phyloP scores from a whole-genome alignment of 352 stramenopile species.

The Phytopythium oedochilum region DNA sequence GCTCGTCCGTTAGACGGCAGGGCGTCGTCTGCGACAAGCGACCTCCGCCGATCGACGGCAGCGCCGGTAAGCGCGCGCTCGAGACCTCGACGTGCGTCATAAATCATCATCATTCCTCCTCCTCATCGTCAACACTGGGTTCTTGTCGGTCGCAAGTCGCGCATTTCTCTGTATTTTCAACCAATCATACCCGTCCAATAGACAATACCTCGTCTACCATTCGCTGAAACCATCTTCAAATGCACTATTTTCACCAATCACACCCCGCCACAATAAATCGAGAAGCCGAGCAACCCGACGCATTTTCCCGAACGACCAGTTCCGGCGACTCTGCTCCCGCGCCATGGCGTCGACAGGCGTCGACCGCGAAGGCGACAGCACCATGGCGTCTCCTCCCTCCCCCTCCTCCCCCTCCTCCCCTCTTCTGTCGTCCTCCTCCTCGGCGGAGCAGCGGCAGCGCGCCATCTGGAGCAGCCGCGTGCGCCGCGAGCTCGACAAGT shows the following conservation, averaged over 20 bases:
- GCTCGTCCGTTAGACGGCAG: too few relatives aligned
- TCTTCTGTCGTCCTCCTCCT: neutral
- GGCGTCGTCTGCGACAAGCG: neutral
- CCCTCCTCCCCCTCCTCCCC: neutral
- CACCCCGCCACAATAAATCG: too few relatives aligned
- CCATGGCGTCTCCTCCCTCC: neutral
- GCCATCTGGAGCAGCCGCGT: slow-evolving; percentile 71
- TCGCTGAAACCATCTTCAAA: neutral
- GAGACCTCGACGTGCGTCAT: neutral
- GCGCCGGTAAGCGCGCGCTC: neutral
- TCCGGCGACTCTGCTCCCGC: neutral
- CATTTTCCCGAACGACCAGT: neutral
- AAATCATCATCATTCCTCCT: neutral
- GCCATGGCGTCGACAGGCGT: neutral
- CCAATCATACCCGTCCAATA: neutral
- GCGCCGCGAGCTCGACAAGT: slow-evolving; percentile 74
- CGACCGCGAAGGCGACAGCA: neutral
- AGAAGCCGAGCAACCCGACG: neutral
- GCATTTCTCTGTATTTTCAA: too few relatives aligned
- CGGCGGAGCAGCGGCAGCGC: slow-evolving; percentile 39
- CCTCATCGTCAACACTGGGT: neutral
- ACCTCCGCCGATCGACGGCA: neutral
- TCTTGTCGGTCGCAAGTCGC: neutral
- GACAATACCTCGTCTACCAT: neutral
- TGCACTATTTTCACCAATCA: neutral